These are phyloP conservation scores for Apophysomyces trapeziformis DNA, from an alignment of 371 early-diverging fungal genomes.

Conservation along the genomic window DNA sequence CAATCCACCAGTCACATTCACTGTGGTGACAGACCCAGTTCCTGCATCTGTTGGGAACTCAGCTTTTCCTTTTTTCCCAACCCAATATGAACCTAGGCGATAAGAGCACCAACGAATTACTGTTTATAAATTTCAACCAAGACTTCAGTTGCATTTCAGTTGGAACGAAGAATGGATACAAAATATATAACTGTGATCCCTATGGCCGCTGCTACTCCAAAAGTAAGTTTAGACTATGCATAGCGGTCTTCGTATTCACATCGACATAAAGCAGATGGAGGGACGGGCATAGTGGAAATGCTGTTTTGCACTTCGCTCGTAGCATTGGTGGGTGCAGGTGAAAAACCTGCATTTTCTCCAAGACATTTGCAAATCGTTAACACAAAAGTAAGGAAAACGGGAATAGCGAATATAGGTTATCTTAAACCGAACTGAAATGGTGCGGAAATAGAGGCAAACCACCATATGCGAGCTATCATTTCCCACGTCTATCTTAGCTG, in stretches of 20 bases:
- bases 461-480: slow-evolving; percentile 97
- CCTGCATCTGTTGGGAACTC: slow-evolving; percentile 21
- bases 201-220: slow-evolving; percentile 90
- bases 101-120: slow-evolving; percentile 49
- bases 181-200: slow-evolving; percentile 95
- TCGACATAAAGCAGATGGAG: slow-evolving; percentile 67
- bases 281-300: slow-evolving; percentile 95
- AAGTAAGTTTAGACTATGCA: slow-evolving; percentile 45
- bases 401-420: not conserved
- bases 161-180: slow-evolving; percentile 85
- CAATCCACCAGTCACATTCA: no score
- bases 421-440: not conserved
- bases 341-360: slow-evolving; percentile 88
- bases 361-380: slow-evolving; percentile 92
- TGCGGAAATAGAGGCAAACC: slow-evolving; percentile 76
- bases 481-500: slow-evolving; percentile 88
- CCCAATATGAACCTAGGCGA: slow-evolving; percentile 19
- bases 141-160: slow-evolving; percentile 94
- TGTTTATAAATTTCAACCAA: slow-evolving; percentile 91
- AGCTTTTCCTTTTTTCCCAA: slow-evolving; percentile 30
- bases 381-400: slow-evolving; percentile 81
- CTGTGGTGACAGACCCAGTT: slow-evolving; percentile 5
- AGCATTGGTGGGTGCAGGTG: slow-evolving; percentile 94
- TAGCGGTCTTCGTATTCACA: not conserved
- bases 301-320: slow-evolving; percentile 95